Conservation (phyloP, 2,329 filamentous ascomycete species). For the Atkinsonella hypoxylon region DNA sequence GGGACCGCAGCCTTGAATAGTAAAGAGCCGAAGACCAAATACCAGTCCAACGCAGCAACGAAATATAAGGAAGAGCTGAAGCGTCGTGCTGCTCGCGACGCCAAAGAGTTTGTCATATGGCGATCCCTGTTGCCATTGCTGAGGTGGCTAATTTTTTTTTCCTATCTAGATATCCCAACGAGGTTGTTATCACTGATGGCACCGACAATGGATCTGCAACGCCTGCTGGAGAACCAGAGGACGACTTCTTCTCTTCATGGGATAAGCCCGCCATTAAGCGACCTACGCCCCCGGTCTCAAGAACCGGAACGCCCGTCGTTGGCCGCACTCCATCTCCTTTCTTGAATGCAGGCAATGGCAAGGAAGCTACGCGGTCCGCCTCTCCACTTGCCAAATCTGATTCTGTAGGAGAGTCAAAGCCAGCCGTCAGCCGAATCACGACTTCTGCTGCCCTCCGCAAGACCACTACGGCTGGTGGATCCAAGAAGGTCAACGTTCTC, state of each 20-base stretch:
- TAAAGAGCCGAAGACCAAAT: constrained; percentile 96
- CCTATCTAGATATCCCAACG: constrained; percentile 57
- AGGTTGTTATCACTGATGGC: constrained; percentile 74
- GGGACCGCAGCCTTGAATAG: constrained; percentile 87
- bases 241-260: constrained; percentile 99
- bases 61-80: constrained; percentile 98
- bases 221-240: constrained; percentile 73
- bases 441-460: constrained; percentile 77
- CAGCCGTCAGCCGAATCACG: constrained; percentile 58
- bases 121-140: not conserved
- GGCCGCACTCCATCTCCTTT: constrained; percentile 84
- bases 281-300: constrained; percentile 83
- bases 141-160: constrained; percentile 13
- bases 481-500: constrained; percentile 76
- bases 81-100: constrained; percentile 70
- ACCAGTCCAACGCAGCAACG: constrained; percentile 80
- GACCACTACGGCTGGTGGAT: constrained; percentile 46
- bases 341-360: constrained; percentile 58
- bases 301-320: constrained; percentile 70
- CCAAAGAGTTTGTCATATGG: constrained; percentile 55
- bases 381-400: constrained; percentile 65
- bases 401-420: constrained; percentile 39
- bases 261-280: constrained; percentile 96
- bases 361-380: constrained; percentile 62
- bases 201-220: constrained; percentile 58